phyloP scores from a whole-genome alignment of 1,284 basidiomycete species.

The Rhodotorula sp. region DNA sequence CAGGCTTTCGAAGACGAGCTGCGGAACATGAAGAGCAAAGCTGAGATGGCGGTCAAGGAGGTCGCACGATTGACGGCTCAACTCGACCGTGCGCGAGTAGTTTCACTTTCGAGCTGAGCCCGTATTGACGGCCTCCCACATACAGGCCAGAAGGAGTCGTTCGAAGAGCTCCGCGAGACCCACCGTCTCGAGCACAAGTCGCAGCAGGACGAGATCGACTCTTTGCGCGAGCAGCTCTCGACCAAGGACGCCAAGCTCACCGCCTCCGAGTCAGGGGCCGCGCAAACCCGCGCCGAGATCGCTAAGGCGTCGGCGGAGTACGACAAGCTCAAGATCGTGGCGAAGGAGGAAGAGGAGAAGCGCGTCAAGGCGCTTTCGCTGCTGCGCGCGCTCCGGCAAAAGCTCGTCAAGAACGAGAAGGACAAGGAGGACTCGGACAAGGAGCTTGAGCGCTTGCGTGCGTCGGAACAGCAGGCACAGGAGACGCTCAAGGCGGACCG shows the following conservation, averaged over 20 bases:
- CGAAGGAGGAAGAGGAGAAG: conserved; percentile 93
- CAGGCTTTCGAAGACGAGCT: conserved; percentile 71
- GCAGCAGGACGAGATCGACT: conserved; percentile 68
- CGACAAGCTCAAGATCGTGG: conserved; percentile 57
- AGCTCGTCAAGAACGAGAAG: conserved; percentile 86
- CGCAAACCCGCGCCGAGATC: conserved; percentile 58
- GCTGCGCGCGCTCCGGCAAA: conserved; percentile 82
- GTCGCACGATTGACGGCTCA: conserved; percentile 68
- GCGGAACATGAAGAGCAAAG: conserved; percentile 63
- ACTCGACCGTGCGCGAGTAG: conserved; percentile 61
- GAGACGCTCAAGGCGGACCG: conserved; percentile 61
- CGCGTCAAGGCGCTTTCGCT: conserved; percentile 85
- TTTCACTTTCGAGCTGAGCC: neutral
- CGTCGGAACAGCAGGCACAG: conserved; percentile 58
- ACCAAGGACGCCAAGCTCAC: conserved; percentile 30
- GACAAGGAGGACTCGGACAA: conserved; percentile 68
- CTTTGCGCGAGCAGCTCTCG: conserved; percentile 57
- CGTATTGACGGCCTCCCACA: neutral
- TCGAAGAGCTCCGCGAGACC: conserved; percentile 77
- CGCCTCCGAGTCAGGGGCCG: conserved; percentile 50
- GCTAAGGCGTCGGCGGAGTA: conserved; percentile 49
- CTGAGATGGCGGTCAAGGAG: conserved; percentile 68
- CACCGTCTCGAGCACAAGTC: conserved; percentile 74
- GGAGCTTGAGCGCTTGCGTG: conserved; percentile 47
- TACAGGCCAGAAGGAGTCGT: conserved; percentile 74